phyloP scores from a whole-genome alignment of 2,329 filamentous ascomycete species.

The Setomelanomma holmii region DNA sequence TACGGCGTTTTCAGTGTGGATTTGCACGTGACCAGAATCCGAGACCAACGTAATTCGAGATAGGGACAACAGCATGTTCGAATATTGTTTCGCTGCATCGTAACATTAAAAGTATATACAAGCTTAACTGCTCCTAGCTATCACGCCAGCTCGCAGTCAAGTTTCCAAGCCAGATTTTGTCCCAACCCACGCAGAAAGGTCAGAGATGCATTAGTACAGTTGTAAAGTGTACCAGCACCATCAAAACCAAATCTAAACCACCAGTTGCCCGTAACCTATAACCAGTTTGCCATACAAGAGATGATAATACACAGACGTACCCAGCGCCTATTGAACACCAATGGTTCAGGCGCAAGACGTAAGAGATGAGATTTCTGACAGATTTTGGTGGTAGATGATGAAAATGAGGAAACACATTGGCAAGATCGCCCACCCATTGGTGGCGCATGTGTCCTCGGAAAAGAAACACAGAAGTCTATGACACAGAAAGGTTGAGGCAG shows the following conservation, averaged over 20 bases:
- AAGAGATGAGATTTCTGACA: conserved; percentile 37
- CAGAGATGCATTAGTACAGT: conserved; percentile 20
- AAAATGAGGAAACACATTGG: conserved; percentile 6
- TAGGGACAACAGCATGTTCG: not conserved
- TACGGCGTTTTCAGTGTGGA: too few species aligned
- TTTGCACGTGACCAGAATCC: too few species aligned
- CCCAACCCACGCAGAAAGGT: not conserved
- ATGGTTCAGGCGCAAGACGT: conserved; percentile 20
- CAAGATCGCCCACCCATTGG: conserved; percentile 22
- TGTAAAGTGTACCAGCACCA: conserved; percentile 31
- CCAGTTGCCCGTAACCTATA: conserved; percentile 10
- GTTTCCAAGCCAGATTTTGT: conserved; percentile 8
- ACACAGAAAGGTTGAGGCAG: conserved; percentile 19
- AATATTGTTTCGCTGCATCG: conserved; percentile 6
- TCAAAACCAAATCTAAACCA: conserved; percentile 17
- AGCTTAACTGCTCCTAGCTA: too few species aligned
- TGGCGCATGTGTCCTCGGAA: conserved; percentile 27
- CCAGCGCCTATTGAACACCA: conserved; percentile 33
- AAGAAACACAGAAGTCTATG: conserved; percentile 24
- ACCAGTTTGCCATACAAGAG: conserved; percentile 29
- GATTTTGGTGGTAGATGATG: conserved; percentile 19
- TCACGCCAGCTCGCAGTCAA: too few species aligned
- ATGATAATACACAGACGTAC: conserved; percentile 40
- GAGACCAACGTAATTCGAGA: too few species aligned
- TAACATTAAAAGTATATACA: conserved; percentile 29